Evolutionary conservation across 1,139 yeast genomes (phyloP).

Genomic region (Candida smagusa): DNA sequence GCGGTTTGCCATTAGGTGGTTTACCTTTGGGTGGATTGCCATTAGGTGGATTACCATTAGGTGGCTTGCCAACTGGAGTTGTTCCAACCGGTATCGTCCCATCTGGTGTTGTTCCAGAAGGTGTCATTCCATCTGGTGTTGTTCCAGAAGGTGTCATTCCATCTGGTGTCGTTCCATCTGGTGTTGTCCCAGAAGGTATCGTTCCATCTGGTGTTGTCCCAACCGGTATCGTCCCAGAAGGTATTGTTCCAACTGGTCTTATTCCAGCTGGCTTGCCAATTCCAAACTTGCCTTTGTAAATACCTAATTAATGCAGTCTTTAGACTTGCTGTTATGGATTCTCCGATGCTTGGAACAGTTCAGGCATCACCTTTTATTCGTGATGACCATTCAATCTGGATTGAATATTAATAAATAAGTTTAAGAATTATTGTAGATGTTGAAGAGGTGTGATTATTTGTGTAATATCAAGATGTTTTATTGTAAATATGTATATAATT

Average conservation of each 20-base stretch:
- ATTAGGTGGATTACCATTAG: not conserved
- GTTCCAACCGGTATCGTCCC: not conserved
- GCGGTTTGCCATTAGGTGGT: not conserved
- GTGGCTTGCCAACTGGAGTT: not conserved
- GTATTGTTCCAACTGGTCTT: not conserved
- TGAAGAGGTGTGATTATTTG: too few species aligned
- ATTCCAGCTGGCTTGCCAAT: not conserved
- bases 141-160: not conserved
- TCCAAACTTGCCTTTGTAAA: too few species aligned
- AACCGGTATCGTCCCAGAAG: not conserved
- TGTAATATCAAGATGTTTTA: too few species aligned
- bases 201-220: not conserved
- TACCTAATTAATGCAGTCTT: too few species aligned
- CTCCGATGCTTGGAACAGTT: too few species aligned
- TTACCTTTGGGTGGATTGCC: not conserved
- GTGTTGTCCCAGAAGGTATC: not conserved
- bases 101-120: not conserved
- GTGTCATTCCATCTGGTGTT: not conserved
- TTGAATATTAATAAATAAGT: too few species aligned
- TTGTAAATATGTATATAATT: too few species aligned
- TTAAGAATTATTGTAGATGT: too few species aligned
- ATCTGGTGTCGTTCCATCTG: not conserved
- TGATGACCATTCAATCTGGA: too few species aligned
- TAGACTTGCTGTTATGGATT: too few species aligned
- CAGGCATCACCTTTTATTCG: too few species aligned